phyloP scores from a whole-genome alignment of 441 rosid genomes.

The Hura crepitans region DNA sequence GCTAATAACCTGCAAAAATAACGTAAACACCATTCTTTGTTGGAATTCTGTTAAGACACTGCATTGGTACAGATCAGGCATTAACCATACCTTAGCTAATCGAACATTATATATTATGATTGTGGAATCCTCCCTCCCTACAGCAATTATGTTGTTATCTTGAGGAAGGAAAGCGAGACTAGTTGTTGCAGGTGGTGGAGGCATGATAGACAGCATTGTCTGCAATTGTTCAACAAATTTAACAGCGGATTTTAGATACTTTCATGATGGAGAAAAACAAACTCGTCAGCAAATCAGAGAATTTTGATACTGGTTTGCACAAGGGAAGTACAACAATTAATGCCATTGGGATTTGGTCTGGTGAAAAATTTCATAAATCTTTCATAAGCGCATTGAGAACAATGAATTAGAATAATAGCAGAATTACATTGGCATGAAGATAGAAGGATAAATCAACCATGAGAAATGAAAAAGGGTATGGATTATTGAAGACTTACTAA shows the following conservation, averaged over 20 bases:
- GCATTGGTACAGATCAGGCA: slow-evolving; percentile 2
- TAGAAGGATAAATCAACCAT: neutral
- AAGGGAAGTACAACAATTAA: neutral
- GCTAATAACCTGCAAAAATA: slow-evolving; percentile 34
- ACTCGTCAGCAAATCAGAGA: neutral
- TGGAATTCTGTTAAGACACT: neutral
- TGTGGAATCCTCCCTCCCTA: slow-evolving; percentile 57
- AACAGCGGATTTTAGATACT: neutral
- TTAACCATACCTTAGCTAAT: slow-evolving; percentile 40
- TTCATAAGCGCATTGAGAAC: neutral
- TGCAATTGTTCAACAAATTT: slow-evolving; percentile 23
- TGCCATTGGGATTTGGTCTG: neutral
- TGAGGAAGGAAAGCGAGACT: slow-evolving; percentile 55
- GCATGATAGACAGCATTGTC: slow-evolving; percentile 46
- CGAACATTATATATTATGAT: slow-evolving; percentile 46
- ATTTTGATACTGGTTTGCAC: neutral
- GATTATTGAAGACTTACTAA: neutral
- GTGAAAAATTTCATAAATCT: neutral
- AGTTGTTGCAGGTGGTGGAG: slow-evolving; percentile 60
- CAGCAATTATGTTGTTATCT: slow-evolving; percentile 59
- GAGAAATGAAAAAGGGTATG: neutral
- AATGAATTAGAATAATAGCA: neutral
- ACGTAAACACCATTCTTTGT: neutral
- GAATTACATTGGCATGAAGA: neutral
- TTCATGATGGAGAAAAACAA: neutral